These are phyloP conservation scores for Stagonosporopsis cucurbitacearum DNA, from an alignment of 2,329 filamentous ascomycete genomes.

Conservation along the genomic window DNA sequence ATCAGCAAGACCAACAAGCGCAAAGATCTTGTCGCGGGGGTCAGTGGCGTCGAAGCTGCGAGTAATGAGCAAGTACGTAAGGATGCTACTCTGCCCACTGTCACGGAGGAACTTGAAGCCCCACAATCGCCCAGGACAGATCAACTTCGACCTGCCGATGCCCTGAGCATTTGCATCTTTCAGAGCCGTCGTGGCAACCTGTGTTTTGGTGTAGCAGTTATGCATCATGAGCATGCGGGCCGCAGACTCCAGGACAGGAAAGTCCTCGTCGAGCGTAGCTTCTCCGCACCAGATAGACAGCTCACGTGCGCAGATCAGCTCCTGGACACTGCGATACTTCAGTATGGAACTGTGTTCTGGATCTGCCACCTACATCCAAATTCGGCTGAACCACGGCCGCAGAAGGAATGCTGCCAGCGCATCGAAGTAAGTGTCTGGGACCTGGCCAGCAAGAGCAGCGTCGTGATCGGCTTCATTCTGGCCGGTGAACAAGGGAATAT, in stretches of 20 bases:
- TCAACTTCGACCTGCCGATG: neutral
- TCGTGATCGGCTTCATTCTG: neutral
- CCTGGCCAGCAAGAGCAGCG: neutral
- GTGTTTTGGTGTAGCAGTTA: neutral
- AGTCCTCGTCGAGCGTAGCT: neutral
- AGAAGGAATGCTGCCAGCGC: conserved; percentile 8
- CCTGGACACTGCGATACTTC: neutral
- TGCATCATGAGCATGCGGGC: neutral
- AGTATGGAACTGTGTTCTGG: neutral
- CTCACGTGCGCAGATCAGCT: neutral
- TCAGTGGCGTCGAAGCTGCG: conserved; percentile 10
- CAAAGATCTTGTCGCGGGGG: conserved; percentile 11
- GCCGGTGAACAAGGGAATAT: neutral
- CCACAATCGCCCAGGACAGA: neutral
- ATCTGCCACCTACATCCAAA: conserved; percentile 14
- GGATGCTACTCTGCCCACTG: neutral
- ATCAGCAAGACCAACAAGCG: conserved; percentile 5
- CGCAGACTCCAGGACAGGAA: neutral
- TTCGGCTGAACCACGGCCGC: conserved; percentile 13
- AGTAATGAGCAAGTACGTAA: neutral
- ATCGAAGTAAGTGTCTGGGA: neutral
- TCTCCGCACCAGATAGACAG: neutral
- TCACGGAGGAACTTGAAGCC: neutral
- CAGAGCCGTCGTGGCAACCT: neutral
- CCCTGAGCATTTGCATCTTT: neutral